Evolutionary conservation across 257 asterid genomes (phyloP), one percentile per base, ranked within the genome.

Genomic region (Avicennia marina): DNA sequence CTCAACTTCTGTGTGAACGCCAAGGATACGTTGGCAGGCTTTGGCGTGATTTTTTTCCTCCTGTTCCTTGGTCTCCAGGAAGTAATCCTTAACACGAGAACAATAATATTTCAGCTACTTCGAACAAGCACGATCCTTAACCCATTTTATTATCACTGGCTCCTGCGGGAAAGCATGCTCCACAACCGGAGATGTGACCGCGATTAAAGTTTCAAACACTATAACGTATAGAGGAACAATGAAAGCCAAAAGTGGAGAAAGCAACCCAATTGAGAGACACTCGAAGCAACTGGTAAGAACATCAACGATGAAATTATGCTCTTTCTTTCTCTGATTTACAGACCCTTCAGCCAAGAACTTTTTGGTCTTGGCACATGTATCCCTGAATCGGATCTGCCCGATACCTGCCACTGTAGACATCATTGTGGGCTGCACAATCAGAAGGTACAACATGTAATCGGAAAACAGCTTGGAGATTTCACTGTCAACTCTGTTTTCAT

Each of bases 401-500:
- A 83, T 78, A 0, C 88, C 93, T 1, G 78, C 79, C 21, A 83
- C 86, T 12, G 71, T 67, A 3, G 84, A 66, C 78, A 76, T 69
- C 85, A 80, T 53, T 0, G 75, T 63, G 0, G 83, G 86, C 78
- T 78, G 77, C 80, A 78, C 71, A 5, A 84, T 63, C n/a, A 80
- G 68, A 11, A 80, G 80, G 46, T 75, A 78, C 21, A 80, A n/a
- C 86, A 83, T 80, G 64, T 78, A 83, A 29, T 78, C 85, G 0
- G 85, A 80, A 7, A 83, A 78, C 19, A 65, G n/a, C 79, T 77
- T 79, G 19, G 83, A 72, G 53, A 67, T n/a, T n/a, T n/a, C n/a
- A n/a, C n/a, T n/a, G n/a, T n/a, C n/a, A n/a, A n/a, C n/a, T n/a
- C n/a, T n/a, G n/a, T n/a, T n/a, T n/a, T n/a, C n/a, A n/a, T n/a